Evolutionary conservation across 805 yeast species (phyloP), one percentile per base, ranked within the genome.

Genomic region (Lipomyces sp.): DNA sequence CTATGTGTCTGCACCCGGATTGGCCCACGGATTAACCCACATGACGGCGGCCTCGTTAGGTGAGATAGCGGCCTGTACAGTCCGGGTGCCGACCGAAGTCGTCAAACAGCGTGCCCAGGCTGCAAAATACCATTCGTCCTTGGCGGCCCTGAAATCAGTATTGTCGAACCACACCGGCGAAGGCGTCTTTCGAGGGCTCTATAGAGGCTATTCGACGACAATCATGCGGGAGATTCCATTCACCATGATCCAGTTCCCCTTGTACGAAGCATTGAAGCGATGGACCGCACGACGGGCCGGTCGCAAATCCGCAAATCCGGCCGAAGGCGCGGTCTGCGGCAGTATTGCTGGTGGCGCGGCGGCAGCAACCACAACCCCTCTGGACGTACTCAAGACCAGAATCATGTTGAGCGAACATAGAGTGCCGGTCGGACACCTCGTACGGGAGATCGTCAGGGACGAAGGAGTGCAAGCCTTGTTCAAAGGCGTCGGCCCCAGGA

Each of bases 31-130:
- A 0, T 39, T 82, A 0, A 83, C 88, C 2, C 98, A 95, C 74
- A 95, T 95, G 98, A 66, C 85, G 1, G 82, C 95, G 32, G 97
- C 98, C 0, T 89, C 96, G 0, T 74, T 87, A 13, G 99, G 99
- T 64, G 99, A 95, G 75, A 82, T 92, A 15, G 89, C 95, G 0
- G 99, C 99, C 0, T 95, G 99, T 77, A 78, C 89, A 65, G 95
- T 95, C 1, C 82, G 99, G 65, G 99, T 95, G 0, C 99, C 99
- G 0, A 96, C 97, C 0, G 99, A 95, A 76, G 96, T 95, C 33
- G 87, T 95, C 73, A 95, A 95, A 78, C 99, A 95, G 79, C 82
- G 98, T 65, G 90, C 98, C 0, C 99, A 95, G 77, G 86, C 97
- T 0, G 80, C 86, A 53, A 82, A 81, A 59, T 80, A 81, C 73